These are phyloP conservation scores for Brassica rapa DNA, from an alignment of 345 rosid species.

Conservation along the genomic window DNA sequence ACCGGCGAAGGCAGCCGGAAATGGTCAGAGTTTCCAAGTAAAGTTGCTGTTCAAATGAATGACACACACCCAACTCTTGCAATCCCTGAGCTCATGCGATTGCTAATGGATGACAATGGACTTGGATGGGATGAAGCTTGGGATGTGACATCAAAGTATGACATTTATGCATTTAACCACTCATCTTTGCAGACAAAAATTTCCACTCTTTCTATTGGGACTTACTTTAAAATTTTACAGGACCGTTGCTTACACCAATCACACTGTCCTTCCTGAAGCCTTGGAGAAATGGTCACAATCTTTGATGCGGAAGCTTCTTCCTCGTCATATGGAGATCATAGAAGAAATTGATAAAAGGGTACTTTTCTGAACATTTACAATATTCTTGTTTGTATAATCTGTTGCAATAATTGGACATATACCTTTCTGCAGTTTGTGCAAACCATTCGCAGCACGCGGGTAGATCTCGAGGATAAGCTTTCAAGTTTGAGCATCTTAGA, in stretches of 20 bases:
- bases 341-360: constrained; percentile 93
- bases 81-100: constrained; percentile 93
- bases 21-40: constrained; percentile 91
- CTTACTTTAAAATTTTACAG: constrained; percentile 45
- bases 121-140: constrained; percentile 99
- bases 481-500: constrained; percentile 77
- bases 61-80: constrained; percentile 99
- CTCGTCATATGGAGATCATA: constrained; percentile 99
- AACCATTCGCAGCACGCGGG: constrained; percentile 50
- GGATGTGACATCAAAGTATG: constrained; percentile 79
- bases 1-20: constrained; percentile 51
- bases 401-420: constrained; percentile 17
- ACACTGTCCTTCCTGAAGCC: constrained; percentile 99
- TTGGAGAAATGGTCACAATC: constrained; percentile 96
- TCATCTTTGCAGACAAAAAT: background rate
- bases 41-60: constrained; percentile 92
- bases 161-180: constrained; percentile 7
- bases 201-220: constrained; percentile 7
- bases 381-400: constrained; percentile 8
- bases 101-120: constrained; percentile 85
- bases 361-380: constrained; percentile 23
- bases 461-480: constrained; percentile 83
- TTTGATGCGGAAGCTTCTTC: constrained; percentile 95
- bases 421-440: constrained; percentile 63
- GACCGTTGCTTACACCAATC: constrained; percentile 94